Evolutionary conservation across 202 grass and related monocot species (phyloP).

Genomic region (Panicum hallii): DNA sequence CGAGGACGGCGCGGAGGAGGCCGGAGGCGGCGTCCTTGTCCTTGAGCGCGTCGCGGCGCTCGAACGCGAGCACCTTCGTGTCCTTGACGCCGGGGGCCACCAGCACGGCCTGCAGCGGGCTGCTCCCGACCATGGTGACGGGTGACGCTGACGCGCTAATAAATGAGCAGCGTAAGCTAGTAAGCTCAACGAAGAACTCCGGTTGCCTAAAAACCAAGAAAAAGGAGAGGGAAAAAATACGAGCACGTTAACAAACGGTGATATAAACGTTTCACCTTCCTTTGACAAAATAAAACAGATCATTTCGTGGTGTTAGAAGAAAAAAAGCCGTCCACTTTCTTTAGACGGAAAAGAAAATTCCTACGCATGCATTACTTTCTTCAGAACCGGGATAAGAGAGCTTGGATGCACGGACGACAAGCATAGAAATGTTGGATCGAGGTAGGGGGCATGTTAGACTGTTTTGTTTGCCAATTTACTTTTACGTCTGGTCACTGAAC

Average conservation of each 20-base stretch:
- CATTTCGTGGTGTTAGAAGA: background rate
- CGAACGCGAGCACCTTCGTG: slow-evolving; percentile 47
- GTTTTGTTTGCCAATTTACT: background rate
- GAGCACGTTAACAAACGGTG: background rate
- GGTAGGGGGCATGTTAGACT: background rate
- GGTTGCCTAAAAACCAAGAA: background rate
- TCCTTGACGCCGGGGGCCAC: slow-evolving; percentile 53
- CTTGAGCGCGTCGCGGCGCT: slow-evolving; percentile 30
- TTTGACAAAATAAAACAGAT: background rate
- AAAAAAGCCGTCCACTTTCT: background rate
- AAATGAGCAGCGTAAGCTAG: background rate
- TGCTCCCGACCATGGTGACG: too few species aligned
- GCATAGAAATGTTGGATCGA: background rate
- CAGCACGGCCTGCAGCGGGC: slow-evolving; percentile 50
- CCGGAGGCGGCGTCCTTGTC: slow-evolving; percentile 39
- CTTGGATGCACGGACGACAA: background rate
- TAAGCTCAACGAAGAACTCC: background rate
- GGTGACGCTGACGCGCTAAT: too few species aligned
- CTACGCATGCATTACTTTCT: background rate
- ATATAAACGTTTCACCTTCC: background rate
- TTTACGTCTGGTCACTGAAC: background rate
- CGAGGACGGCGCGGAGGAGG: slow-evolving; percentile 39
- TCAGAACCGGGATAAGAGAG: background rate
- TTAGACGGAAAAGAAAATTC: background rate
- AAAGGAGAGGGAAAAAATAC: background rate